Evolutionary conservation across 805 yeast genomes (phyloP), one percentile per base, ranked within the genome.

Genomic region (Suhomyces vadensis): DNA sequence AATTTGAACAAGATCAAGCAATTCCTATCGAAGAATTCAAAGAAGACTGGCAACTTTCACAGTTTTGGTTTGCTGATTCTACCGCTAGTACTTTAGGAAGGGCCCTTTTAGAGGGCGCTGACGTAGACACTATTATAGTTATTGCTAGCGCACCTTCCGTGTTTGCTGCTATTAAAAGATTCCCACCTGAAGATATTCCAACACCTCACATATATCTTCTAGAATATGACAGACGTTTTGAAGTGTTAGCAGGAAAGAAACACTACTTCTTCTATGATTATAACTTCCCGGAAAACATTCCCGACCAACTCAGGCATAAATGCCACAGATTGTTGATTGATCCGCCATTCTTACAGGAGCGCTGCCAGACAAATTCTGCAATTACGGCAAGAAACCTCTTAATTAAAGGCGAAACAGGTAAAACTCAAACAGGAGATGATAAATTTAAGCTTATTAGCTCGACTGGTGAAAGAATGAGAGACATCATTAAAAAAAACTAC

Each of bases 31-130:
- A 83, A 42, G 73, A 80, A 29, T 90, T 90, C 63, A 74, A 85
- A 58, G 97, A 90, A 64, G 96, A 90, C 64, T 90, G 97, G 97
- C 94, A 88, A 58, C 72, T 91, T 29, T 88, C 96, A 1, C 97
- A 90, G 63, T 90, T 90, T 66, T 90, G 97, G 90, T 90, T 88
- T 58, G 69, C 76, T 44, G 91, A 88, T 48, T 65, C 70, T 2
- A 90, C 97, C 0, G 90, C 96, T 0, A 75, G 74, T 41, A 58
- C 65, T 0, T 62, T 88, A 14, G 94, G 88, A 0, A 78, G 77
- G 48, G 94, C 87, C 6, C 68, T 89, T 33, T 63, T 89, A 10
- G 87, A 83, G 26, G 94, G 88, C 6, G 94, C 95, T 1, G 85
- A 83, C 52, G 75, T 75, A 42, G 73, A 77, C 29, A 86, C 95